phyloP scores from a whole-genome alignment of 106 monocot species.

The Xerophyta viscosa region DNA sequence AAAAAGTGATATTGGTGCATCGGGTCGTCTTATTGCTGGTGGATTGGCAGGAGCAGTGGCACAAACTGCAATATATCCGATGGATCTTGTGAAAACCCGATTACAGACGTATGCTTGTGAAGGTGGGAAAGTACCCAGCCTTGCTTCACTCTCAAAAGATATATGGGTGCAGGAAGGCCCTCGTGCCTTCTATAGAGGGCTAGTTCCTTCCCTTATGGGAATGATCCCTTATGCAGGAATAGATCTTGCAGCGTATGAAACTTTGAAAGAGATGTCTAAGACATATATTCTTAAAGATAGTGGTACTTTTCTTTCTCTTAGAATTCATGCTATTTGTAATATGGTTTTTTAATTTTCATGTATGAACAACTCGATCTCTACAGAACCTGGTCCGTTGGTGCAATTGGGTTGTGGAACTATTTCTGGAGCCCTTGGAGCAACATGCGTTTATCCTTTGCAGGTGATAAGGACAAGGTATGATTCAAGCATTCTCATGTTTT shows the following conservation, averaged over 20 bases:
- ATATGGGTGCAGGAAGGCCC: slow-evolving; percentile 89
- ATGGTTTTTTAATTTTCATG: not conserved
- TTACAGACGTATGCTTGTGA: slow-evolving; percentile 61
- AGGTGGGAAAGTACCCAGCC: slow-evolving; percentile 50
- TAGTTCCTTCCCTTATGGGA: slow-evolving; percentile 81
- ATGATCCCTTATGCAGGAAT: slow-evolving; percentile 98
- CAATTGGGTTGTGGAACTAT: slow-evolving; percentile 93
- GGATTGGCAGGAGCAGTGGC: slow-evolving; percentile 89
- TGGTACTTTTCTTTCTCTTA: slow-evolving; percentile 23
- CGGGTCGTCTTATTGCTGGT: slow-evolving; percentile 70
- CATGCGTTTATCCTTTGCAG: slow-evolving; percentile 96
- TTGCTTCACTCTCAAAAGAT: slow-evolving; percentile 55
- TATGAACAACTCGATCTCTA: slow-evolving; percentile 2
- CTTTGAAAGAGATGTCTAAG: slow-evolving; percentile 82
- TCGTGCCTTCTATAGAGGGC: slow-evolving; percentile 81
- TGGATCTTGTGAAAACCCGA: slow-evolving; percentile 89
- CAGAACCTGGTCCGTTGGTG: slow-evolving; percentile 83
- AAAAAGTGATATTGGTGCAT: slow-evolving; percentile 69
- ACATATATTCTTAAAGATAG: slow-evolving; percentile 68
- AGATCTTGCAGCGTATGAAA: slow-evolving; percentile 90
- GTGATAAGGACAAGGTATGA: slow-evolving; percentile 89
- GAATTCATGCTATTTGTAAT: not conserved
- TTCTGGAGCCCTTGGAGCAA: slow-evolving; percentile 88
- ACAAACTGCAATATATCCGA: slow-evolving; percentile 87
- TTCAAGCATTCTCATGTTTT: not conserved